A percentile compares a stretch with the other conserved stretches of the same genome.
Evolutionary conservation across 2,329 filamentous ascomycete genomes (phyloP).

Genomic region (Aspergillus puulaauensis): DNA sequence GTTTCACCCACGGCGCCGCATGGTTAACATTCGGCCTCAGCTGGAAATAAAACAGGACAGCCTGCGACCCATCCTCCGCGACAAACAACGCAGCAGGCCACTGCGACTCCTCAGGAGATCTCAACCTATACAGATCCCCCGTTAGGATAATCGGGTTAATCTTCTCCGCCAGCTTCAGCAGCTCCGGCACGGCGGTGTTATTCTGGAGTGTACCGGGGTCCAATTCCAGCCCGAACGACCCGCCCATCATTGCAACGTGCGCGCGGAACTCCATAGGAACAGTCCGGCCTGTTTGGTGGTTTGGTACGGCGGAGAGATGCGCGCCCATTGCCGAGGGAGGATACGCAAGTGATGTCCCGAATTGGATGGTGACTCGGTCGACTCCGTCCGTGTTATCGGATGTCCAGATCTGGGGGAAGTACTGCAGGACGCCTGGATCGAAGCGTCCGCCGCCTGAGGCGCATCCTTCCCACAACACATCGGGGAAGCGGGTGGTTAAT

Average conservation of each 20-base stretch:
- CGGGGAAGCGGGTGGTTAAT: constrained; percentile 59
- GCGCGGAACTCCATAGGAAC: constrained; percentile 61
- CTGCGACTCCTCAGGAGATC: constrained; percentile 58
- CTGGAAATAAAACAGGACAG: constrained; percentile 63
- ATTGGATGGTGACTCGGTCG: constrained; percentile 61
- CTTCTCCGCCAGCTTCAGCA: constrained; percentile 56
- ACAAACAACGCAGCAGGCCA: constrained; percentile 64
- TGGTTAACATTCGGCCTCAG: constrained; percentile 54
- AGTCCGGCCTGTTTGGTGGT: constrained; percentile 56
- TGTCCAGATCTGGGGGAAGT: constrained; percentile 66
- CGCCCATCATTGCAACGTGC: constrained; percentile 68
- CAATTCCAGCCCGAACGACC: constrained; percentile 65
- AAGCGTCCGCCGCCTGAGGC: constrained; percentile 65
- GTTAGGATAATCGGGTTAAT: constrained; percentile 60
- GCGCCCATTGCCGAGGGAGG: constrained; percentile 64
- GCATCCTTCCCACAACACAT: constrained; percentile 66
- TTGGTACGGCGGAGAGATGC: constrained; percentile 63
- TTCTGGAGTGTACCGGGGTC: constrained; percentile 57
- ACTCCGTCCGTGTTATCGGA: constrained; percentile 65
- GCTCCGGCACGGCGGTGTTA: constrained; percentile 51
- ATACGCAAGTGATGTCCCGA: constrained; percentile 64
- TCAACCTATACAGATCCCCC: constrained; percentile 61
- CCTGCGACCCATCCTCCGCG: constrained; percentile 50
- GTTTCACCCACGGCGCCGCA: constrained; percentile 51
- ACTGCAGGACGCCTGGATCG: constrained; percentile 62